Evolutionary conservation across 805 yeast species (phyloP), one percentile per base, ranked within the genome.

Genomic region (Candida sithepensis): DNA sequence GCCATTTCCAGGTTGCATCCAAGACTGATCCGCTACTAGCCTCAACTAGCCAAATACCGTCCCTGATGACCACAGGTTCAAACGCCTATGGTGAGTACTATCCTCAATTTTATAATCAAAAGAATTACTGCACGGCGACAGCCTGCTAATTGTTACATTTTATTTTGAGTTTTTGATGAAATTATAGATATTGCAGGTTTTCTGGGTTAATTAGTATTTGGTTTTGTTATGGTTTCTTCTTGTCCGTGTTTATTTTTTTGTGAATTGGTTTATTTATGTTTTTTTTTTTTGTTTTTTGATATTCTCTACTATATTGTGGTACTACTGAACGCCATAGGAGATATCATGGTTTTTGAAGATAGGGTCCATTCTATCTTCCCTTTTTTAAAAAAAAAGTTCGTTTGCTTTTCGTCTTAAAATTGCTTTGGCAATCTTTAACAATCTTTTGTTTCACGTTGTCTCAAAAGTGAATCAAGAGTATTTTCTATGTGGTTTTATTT

Each of bases 91-190:
- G 24, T 32, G 48, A 45, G 21, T 45, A 41, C 19, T 48, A 45
- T 37, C 41, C 33, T 3, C 49, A 41, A 36, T 42, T 46, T 14
- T 49, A 53, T 43, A 41, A 45, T 37, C 26, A 52, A 12, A 37
- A 37, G 20, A 46, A 28, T 43, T 55, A 51, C 28, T 51, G 57
- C 43, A 50, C 61, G 34, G 54, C 62, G 4, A 44, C 58, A 28
- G 60, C 62, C n/a, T 56, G 58, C 42, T 59, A 41, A 50, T n/a
- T 9, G 23, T 3, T 39, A 7, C 24, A 8, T 16, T n/a, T 22
- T 23, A 9, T 36, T 44, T 32, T 22, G 32, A 13, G n/a, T 41
- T 36, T 24, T 33, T 14, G 14, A 30, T 10, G 14, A 30, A 12
- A 30, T 30, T 30, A 30, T 12, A 12, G 34, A 7, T 24, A 24